phyloP scores from a whole-genome alignment of 805 yeast genomes.

The Lachancea mirantina region DNA sequence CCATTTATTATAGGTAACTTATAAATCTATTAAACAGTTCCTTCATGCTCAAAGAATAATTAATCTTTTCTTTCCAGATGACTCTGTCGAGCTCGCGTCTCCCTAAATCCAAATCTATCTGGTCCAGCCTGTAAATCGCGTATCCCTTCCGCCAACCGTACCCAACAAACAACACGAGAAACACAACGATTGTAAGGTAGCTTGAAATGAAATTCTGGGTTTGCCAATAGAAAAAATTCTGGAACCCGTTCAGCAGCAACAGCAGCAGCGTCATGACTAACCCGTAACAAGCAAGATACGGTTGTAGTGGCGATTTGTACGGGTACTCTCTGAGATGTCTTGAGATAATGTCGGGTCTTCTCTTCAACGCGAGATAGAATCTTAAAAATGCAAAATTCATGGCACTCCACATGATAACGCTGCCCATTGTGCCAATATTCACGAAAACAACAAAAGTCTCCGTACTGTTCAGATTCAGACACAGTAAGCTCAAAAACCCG shows the following conservation, averaged over 20 bases:
- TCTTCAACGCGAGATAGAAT: conserved; percentile 51
- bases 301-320: conserved; percentile 59
- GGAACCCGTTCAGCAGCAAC: conserved; percentile 49
- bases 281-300: conserved; percentile 56
- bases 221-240: conserved; percentile 54
- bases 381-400: conserved; percentile 58
- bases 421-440: conserved; percentile 61
- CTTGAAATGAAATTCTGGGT: conserved; percentile 52
- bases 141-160: conserved; percentile 53
- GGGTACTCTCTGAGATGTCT: conserved; percentile 58
- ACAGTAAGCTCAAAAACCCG: conserved; percentile 50
- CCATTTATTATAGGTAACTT: conserved; percentile 10
- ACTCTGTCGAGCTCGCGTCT: conserved; percentile 71
- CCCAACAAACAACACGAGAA: conserved; percentile 41
- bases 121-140: conserved; percentile 54
- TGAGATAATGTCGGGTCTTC: conserved; percentile 54
- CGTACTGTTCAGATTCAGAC: conserved; percentile 52
- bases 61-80: conserved; percentile 69
- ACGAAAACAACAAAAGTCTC: conserved; percentile 56
- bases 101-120: conserved; percentile 72
- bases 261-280: conserved; percentile 42
- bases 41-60: conserved; percentile 18
- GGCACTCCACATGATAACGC: conserved; percentile 68
- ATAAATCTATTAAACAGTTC: conserved; percentile 13
- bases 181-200: conserved; percentile 48